Percentiles rank a stretch among this genome's conserved stretches.
Conservation (phyloP, 129 eudicot genomes). For the Ambrosia trifida region DNA sequence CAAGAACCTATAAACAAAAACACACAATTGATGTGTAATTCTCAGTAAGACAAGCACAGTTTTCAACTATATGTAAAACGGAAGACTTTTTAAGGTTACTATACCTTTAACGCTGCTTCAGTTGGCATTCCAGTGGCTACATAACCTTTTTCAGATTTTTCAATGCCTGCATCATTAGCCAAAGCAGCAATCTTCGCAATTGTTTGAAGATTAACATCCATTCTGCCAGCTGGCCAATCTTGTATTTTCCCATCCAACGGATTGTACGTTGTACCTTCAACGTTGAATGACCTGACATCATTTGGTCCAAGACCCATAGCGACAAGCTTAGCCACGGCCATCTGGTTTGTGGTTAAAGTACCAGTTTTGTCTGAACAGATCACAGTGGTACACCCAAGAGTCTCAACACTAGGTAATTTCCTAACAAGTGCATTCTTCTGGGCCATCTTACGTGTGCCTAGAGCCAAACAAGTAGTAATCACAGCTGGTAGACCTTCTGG, state of each 20-base stretch:
- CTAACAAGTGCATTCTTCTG: constrained; percentile 90
- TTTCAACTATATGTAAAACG: background rate
- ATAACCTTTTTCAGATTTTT: constrained; percentile 55
- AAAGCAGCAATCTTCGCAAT: constrained; percentile 84
- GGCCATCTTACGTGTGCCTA: constrained; percentile 92
- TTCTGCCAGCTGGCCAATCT: constrained; percentile 75
- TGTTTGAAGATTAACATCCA: constrained; percentile 78
- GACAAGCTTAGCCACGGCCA: constrained; percentile 86
- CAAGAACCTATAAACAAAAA: constrained; percentile 54
- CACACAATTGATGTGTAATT: background rate
- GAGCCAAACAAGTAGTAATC: constrained; percentile 93
- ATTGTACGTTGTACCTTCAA: constrained; percentile 86
- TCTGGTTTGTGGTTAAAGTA: constrained; percentile 83
- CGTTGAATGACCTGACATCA: constrained; percentile 50
- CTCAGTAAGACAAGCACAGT: background rate
- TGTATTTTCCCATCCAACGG: constrained; percentile 81
- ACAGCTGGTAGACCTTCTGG: constrained; percentile 99
- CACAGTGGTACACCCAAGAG: constrained; percentile 95
- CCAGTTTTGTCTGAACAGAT: constrained; percentile 95
- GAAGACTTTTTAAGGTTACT: background rate
- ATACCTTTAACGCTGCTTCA: constrained; percentile 90
- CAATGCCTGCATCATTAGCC: constrained; percentile 87
- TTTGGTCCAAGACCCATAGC: constrained; percentile 60
- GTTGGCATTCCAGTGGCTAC: constrained; percentile 87
- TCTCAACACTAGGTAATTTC: constrained; percentile 93